Evolutionary conservation across 2,329 filamentous ascomycete species (phyloP).

Genomic region (Diaporthe sp.): DNA sequence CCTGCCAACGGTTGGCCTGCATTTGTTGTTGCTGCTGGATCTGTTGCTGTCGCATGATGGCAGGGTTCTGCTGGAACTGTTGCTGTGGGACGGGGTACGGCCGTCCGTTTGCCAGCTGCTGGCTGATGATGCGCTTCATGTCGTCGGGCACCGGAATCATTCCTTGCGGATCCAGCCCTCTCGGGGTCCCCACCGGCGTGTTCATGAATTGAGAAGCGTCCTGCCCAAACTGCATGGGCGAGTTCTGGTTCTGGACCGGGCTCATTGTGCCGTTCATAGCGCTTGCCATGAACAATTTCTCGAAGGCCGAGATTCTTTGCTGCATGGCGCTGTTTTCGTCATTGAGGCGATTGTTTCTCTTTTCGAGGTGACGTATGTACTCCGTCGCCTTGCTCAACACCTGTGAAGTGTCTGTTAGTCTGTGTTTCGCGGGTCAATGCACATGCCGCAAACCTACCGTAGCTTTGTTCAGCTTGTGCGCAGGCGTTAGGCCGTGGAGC

Average conservation of each 20-base stretch:
- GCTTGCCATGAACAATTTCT: slow-evolving; percentile 82
- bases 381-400: slow-evolving; percentile 94
- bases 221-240: slow-evolving; percentile 62
- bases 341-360: slow-evolving; percentile 82
- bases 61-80: slow-evolving; percentile 52
- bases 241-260: slow-evolving; percentile 63
- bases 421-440: too few species aligned
- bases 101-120: slow-evolving; percentile 64
- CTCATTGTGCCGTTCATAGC: slow-evolving; percentile 74
- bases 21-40: slow-evolving; percentile 63
- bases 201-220: slow-evolving; percentile 54
- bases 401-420: slow-evolving; percentile 45
- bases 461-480: slow-evolving; percentile 97
- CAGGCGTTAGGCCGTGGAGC: slow-evolving; percentile 82
- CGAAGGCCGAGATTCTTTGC: slow-evolving; percentile 77
- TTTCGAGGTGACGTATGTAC: slow-evolving; percentile 94
- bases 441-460: slow-evolving; percentile 63
- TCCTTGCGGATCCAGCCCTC: slow-evolving; percentile 59
- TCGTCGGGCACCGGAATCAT: slow-evolving; percentile 75
- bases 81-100: slow-evolving; percentile 59
- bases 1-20: slow-evolving; percentile 65
- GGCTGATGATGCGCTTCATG: slow-evolving; percentile 71
- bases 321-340: slow-evolving; percentile 87
- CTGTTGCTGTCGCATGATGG: slow-evolving; percentile 64
- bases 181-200: slow-evolving; percentile 55